Base-by-base conservation (phyloP, 441 rosid genomes). In the Aquilaria agallochum region DNA sequence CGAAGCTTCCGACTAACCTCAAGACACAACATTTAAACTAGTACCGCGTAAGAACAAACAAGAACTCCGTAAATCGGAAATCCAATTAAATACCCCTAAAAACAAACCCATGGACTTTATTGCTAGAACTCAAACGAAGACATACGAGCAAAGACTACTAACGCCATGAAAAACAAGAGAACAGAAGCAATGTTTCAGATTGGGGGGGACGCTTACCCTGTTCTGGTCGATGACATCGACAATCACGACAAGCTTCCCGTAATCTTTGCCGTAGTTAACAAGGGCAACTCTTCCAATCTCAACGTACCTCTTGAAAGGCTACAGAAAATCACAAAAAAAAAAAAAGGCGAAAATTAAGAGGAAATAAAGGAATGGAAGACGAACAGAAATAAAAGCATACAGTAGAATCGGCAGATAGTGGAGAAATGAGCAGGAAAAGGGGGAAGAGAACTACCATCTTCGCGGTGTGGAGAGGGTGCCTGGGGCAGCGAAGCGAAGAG, bases 281-380 rank as follows among this genome's bases (percentile, higher is more conserved):
- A 93, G 96, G 11, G 98, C 96, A 3, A 93, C 98, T 68, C 97
- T 77, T 31, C 98, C 98, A 65, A 92, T 90, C 92, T 92, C 97
- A 0, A 92, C 96, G 79, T 79, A 92, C 79, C 98, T 84, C 83
- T 93, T 93, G 90, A 65, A 65, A 40, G 68, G 56, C 68, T 64
- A 6, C 27, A 50, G 14, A 11, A 9, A 53, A 53, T 27, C 30
- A 50, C 15, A 63, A 45, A 20, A 20, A 20, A 20, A 20, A 20
- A 20, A 31, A 9, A n/a, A 10, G 36, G 4, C 36, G 46, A 11
- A 30, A 11, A 10, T 0, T 20, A 20, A 20, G 27, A 20, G 27
- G 27, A 49, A 31, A 32, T 32, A 1, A 31, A 5, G 15, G 9
- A 40, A 31, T 13, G 14, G 46, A 13, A n/a, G 42, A 3, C 5